phyloP scores from a whole-genome alignment of 768 basidiomycete genomes.

The Asterophora lycoperdoides region DNA sequence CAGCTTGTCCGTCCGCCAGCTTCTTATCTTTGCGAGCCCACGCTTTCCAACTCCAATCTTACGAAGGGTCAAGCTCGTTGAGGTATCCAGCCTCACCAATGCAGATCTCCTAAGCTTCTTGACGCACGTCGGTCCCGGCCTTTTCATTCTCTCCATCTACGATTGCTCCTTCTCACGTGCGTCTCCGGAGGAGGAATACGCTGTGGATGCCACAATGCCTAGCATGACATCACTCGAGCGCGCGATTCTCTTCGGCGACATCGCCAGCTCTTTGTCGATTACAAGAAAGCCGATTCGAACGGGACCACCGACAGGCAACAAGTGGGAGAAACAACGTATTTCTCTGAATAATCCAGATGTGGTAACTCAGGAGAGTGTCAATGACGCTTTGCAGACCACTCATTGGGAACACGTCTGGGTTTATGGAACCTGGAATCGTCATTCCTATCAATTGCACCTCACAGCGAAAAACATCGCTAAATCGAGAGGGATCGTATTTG shows the following conservation, averaged over 20 bases:
- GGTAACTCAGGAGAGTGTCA: slow-evolving; percentile 1
- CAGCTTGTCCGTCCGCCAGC: neutral
- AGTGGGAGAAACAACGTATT: neutral
- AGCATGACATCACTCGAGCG: slow-evolving; percentile 4
- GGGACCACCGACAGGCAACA: neutral
- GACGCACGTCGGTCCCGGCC: slow-evolving; percentile 3
- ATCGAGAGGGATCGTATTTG: too few relatives aligned
- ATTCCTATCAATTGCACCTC: too few relatives aligned
- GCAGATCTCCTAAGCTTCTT: slow-evolving; percentile 8
- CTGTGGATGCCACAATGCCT: slow-evolving; percentile 11
- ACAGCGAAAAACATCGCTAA: too few relatives aligned
- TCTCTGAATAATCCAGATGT: neutral
- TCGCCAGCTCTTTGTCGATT: slow-evolving; percentile 1
- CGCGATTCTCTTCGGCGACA: slow-evolving; percentile 1
- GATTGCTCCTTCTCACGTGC: slow-evolving; percentile 8
- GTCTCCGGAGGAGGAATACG: slow-evolving; percentile 12
- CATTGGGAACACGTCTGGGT: slow-evolving; percentile 5
- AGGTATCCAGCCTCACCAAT: slow-evolving; percentile 9
- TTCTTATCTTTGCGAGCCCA: slow-evolving; percentile 5
- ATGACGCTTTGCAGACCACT: slow-evolving; percentile 4
- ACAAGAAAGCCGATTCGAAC: slow-evolving; percentile 1
- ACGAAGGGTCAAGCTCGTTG: neutral
- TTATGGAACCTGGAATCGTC: neutral
- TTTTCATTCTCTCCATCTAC: neutral
- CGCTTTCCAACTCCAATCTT: neutral